Conservation (phyloP, 2,329 filamentous ascomycete genomes). For the Biscogniauxia marginata region DNA sequence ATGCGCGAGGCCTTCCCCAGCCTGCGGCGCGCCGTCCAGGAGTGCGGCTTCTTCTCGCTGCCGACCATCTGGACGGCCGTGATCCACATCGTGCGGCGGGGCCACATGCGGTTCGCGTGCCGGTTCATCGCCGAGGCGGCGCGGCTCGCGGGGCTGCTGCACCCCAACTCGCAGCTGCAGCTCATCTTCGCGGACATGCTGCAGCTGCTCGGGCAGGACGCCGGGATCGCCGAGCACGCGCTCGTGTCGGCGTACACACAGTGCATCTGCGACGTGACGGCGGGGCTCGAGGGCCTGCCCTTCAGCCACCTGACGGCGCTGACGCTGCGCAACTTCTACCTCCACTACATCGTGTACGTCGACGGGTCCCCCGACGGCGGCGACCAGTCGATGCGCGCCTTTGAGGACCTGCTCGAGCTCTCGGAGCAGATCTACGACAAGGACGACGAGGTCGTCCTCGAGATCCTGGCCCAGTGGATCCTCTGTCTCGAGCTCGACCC, state of each 20-base stretch:
- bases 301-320: not conserved
- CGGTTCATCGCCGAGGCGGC: not conserved
- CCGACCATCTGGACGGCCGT: conserved; percentile 1
- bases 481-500: not conserved
- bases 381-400: not conserved
- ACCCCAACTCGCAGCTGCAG: not conserved
- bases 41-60: conserved; percentile 3
- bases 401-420: conserved; percentile 1
- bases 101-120: not conserved
- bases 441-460: conserved; percentile 2
- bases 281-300: not conserved
- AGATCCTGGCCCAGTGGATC: conserved; percentile 1
- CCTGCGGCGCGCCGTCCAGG: conserved; percentile 1
- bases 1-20: not conserved
- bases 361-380: not conserved
- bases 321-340: not conserved
- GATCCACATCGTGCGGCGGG: not conserved
- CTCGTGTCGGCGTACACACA: conserved; percentile 1
- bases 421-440: conserved; percentile 4
- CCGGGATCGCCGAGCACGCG: not conserved
- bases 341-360: not conserved
- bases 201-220: not conserved
- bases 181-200: not conserved
- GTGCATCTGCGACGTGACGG: not conserved
- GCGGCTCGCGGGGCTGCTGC: not conserved